Evolutionary conservation across 2,329 filamentous ascomycete genomes (phyloP).

Genomic region (Talaromyces sp.): DNA sequence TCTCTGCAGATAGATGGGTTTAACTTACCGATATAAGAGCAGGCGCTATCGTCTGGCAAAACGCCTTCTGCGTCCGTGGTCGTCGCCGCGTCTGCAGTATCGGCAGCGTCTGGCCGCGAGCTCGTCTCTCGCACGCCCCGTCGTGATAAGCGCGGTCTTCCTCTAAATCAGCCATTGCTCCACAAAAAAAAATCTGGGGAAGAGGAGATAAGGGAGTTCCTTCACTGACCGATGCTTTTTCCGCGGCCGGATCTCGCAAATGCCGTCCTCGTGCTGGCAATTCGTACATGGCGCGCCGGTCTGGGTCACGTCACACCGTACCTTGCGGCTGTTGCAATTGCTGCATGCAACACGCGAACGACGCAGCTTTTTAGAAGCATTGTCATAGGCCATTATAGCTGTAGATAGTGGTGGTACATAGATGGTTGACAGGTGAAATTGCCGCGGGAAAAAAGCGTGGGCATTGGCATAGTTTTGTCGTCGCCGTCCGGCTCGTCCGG

Average conservation of each 20-base stretch:
- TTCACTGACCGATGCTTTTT: slow-evolving; percentile 70
- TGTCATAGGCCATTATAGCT: not conserved
- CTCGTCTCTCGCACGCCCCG: not conserved
- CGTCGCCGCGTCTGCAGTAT: not conserved
- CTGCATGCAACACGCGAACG: slow-evolving; percentile 87
- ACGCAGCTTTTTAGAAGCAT: slow-evolving; percentile 1
- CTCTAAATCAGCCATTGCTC: slow-evolving; percentile 12
- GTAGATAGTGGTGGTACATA: not conserved
- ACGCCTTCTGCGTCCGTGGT: not conserved
- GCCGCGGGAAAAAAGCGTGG: not conserved
- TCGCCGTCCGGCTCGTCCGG: not conserved
- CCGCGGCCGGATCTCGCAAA: slow-evolving; percentile 50
- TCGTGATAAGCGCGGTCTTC: slow-evolving; percentile 33
- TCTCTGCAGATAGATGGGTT: not conserved
- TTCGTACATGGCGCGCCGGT: slow-evolving; percentile 79
- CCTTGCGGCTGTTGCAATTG: slow-evolving; percentile 81
- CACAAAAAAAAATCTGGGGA: not conserved
- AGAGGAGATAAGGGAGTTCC: slow-evolving; percentile 14
- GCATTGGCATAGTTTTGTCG: not conserved
- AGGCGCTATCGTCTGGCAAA: not conserved
- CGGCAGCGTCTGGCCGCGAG: not conserved
- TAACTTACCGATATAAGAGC: not conserved
- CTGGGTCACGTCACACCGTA: slow-evolving; percentile 89
- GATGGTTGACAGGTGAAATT: not conserved
- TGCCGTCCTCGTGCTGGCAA: slow-evolving; percentile 56